These are phyloP conservation scores for Stephanodiscus minutulus DNA, from an alignment of 108 stramenopile species.

Conservation along the genomic window DNA sequence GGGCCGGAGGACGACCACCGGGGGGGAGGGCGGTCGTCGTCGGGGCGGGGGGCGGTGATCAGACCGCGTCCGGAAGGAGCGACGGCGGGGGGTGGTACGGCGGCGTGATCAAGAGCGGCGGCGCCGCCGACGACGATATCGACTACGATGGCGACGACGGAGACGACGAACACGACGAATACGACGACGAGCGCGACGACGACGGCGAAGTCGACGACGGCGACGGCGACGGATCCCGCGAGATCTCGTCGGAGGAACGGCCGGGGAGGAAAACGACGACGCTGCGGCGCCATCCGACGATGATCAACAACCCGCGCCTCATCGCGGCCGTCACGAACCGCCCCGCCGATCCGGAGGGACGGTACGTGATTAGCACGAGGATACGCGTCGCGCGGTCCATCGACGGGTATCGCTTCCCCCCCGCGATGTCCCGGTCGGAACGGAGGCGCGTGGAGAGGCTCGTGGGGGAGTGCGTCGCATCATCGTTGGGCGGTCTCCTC, in stretches of 20 bases:
- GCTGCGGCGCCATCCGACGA: constrained; percentile 64
- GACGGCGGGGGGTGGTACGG: too few species aligned
- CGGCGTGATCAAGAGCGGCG: neutral
- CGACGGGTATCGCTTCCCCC: constrained; percentile 80
- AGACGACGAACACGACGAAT: neutral
- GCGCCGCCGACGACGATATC: neutral
- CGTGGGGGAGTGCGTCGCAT: constrained; percentile 59
- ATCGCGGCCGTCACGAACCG: constrained; percentile 63
- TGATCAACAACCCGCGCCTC: constrained; percentile 61
- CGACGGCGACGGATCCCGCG: neutral
- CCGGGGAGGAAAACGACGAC: neutral
- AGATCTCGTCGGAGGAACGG: neutral
- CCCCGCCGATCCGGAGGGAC: constrained; percentile 69
- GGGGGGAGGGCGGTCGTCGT: too few species aligned
- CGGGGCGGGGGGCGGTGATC: too few species aligned
- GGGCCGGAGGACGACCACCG: too few species aligned
- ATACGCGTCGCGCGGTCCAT: constrained; percentile 87
- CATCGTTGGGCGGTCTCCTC: too few species aligned
- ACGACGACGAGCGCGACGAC: neutral
- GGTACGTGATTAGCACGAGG: constrained; percentile 88
- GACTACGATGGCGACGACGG: neutral
- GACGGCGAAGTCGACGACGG: neutral
- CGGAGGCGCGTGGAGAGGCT: constrained; percentile 57
- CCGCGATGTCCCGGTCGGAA: constrained; percentile 66
- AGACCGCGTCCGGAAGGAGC: too few species aligned